Conservation (phyloP, 2,329 filamentous ascomycete genomes). For the Hypoxylon sp. region DNA sequence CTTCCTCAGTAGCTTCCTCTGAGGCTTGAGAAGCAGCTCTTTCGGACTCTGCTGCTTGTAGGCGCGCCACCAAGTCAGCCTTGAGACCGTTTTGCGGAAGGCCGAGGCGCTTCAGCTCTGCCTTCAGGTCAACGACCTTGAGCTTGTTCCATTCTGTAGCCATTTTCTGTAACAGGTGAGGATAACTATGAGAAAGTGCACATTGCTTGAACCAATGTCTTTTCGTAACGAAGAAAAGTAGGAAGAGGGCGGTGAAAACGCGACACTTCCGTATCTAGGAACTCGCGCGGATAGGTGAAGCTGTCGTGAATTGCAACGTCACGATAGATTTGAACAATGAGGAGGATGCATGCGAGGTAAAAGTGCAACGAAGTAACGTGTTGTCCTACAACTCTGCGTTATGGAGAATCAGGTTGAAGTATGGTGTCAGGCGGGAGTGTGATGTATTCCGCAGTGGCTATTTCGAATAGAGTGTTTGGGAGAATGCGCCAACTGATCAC, state of each 20-base stretch:
- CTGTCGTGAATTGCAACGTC: background rate
- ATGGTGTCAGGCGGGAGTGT: background rate
- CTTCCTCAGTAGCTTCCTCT: constrained; percentile 34
- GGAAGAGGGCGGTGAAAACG: constrained; percentile 1
- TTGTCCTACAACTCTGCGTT: background rate
- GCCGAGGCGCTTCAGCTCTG: constrained; percentile 79
- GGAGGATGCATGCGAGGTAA: background rate
- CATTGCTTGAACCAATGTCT: constrained; percentile 35
- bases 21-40: constrained; percentile 28
- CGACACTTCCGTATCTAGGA: constrained; percentile 1
- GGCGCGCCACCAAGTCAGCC: constrained; percentile 75
- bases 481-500: constrained; percentile 16
- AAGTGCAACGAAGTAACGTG: constrained; percentile 6
- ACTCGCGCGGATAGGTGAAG: constrained; percentile 1
- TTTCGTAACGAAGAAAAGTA: constrained; percentile 12
- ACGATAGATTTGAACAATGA: background rate
- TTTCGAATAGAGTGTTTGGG: background rate
- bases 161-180: constrained; percentile 53
- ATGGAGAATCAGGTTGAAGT: background rate
- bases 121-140: constrained; percentile 81
- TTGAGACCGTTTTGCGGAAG: constrained; percentile 78
- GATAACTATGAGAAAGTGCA: constrained; percentile 29
- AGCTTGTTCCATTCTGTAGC: constrained; percentile 66
- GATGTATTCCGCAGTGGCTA: background rate
- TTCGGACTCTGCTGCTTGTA: constrained; percentile 59